Evolutionary conservation across 108 stramenopile species (phyloP), one percentile per base, ranked within the genome.

Genomic region (Licmophora abbreviata): DNA sequence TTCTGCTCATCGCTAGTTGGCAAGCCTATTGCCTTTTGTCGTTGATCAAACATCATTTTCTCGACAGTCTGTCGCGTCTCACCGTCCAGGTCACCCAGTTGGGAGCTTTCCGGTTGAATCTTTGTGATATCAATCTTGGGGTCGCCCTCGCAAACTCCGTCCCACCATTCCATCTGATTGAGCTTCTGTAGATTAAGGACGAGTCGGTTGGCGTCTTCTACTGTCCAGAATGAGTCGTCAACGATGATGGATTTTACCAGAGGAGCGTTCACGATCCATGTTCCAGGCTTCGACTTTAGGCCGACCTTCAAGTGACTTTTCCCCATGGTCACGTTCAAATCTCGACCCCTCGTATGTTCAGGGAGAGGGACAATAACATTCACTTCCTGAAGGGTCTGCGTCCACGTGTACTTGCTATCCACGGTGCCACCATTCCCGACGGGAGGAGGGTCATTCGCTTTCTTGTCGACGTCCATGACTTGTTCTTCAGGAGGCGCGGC

Each of bases 11-110:
- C 99, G 23, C 84, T 72, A n/a, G 97, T 94, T 18, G 99, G 99
- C 53, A 80, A 49, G 3, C 96, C 96, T 82, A 95, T 48, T 1
- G 95, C 95, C 75, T 98, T 98, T 74, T 97, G 96, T 33, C 97
- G 74, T 57, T 98, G 97, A 74, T 99, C 99, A 59, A 87, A 97
- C 99, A 97, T 98, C 99, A 99, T 98, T 61, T 99, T 99, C 69
- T 98, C 99, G 34, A 99, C 99, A 12, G 99, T 98, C 59, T 97
- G 87, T 26, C 97, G 68, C 20, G 97, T 98, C 56, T 98, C 99
- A 14, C 95, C 97, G 64, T 99, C 97, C 50, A 99, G 59, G 64
- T 99, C 99, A 3, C 48, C 58, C 44, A 99, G 74, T 35, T 91
- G 82, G 25, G 86, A 89, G 64, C 85, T 96, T 76, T 99, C 99